Evolutionary conservation across 2,329 filamentous ascomycete genomes (phyloP).

Genomic region (Colletotrichum somersetense): DNA sequence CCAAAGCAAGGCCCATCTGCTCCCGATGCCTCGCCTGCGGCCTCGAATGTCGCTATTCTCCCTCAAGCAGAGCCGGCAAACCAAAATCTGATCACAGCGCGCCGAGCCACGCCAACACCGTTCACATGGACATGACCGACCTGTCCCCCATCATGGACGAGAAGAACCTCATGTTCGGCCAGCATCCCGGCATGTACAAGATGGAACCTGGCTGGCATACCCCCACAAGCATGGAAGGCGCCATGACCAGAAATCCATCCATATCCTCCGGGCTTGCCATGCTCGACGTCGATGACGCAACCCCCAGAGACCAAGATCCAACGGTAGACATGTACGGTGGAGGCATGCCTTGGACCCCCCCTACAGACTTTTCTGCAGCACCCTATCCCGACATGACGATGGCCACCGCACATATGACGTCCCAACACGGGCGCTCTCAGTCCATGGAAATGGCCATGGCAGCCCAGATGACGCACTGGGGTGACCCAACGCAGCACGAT

Average conservation of each 20-base stretch:
- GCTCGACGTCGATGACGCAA: conserved; percentile 49
- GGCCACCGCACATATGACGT: conserved; percentile 45
- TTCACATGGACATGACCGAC: conserved; percentile 44
- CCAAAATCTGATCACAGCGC: conserved; percentile 55
- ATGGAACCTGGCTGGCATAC: conserved; percentile 56
- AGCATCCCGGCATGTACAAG: conserved; percentile 51
- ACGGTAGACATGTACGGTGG: conserved; percentile 52
- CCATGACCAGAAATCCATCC: conserved; percentile 51
- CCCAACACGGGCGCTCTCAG: conserved; percentile 51
- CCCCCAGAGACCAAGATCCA: conserved; percentile 42
- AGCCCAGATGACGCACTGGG: conserved; percentile 48
- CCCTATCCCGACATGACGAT: conserved; percentile 51
- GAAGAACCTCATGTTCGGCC: conserved; percentile 49
- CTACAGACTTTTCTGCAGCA: conserved; percentile 51
- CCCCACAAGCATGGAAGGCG: conserved; percentile 52
- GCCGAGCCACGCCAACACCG: conserved; percentile 42
- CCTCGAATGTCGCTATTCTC: conserved; percentile 64
- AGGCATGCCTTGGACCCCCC: conserved; percentile 56
- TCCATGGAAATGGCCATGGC: conserved; percentile 53
- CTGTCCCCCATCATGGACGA: conserved; percentile 47
- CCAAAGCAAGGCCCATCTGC: conserved; percentile 65
- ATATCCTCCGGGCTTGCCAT: conserved; percentile 51
- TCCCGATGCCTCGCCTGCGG: conserved; percentile 64
- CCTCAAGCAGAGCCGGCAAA: conserved; percentile 64
- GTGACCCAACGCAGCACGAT: conserved; percentile 48